phyloP scores from a whole-genome alignment of 1,284 basidiomycete species.

The Ceratobasidium sp. region DNA sequence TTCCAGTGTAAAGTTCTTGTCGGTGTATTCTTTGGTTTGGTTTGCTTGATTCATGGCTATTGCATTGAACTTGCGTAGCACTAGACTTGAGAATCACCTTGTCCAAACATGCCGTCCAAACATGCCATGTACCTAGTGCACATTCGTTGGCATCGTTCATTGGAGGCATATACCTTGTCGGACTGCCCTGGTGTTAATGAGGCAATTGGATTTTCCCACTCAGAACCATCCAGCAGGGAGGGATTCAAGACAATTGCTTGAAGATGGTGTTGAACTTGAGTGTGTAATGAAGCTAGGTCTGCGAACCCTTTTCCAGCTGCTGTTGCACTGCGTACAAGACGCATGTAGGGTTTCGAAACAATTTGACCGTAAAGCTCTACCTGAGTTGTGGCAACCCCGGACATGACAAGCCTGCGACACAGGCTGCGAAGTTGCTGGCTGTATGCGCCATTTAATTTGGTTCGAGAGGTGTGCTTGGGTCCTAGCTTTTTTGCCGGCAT shows the following conservation, averaged over 20 bases:
- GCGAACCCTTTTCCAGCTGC: slow-evolving; percentile 26
- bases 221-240: slow-evolving; percentile 45
- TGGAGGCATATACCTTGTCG: slow-evolving; percentile 47
- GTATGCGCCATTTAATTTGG: neutral
- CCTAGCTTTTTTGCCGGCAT: slow-evolving; percentile 8
- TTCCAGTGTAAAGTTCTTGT: slow-evolving; percentile 16
- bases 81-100: slow-evolving; percentile 8
- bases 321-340: slow-evolving; percentile 45
- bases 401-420: slow-evolving; percentile 11
- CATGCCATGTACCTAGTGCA: slow-evolving; percentile 46
- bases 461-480: neutral
- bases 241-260: slow-evolving; percentile 49
- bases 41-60: slow-evolving; percentile 17
- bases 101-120: slow-evolving; percentile 31
- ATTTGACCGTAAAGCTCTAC: slow-evolving; percentile 48
- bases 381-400: slow-evolving; percentile 13
- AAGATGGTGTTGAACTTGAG: slow-evolving; percentile 39
- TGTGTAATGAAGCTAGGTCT: slow-evolving; percentile 8
- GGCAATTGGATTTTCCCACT: no score
- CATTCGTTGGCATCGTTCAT: slow-evolving; percentile 53
- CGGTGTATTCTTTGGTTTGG: slow-evolving; percentile 10
- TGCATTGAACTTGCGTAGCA: slow-evolving; percentile 21
- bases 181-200: slow-evolving; percentile 45
- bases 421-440: neutral
- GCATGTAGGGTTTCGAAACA: slow-evolving; percentile 50